Conservation (phyloP, 208 protist species). For the Wallacemonas collosoma region DNA sequence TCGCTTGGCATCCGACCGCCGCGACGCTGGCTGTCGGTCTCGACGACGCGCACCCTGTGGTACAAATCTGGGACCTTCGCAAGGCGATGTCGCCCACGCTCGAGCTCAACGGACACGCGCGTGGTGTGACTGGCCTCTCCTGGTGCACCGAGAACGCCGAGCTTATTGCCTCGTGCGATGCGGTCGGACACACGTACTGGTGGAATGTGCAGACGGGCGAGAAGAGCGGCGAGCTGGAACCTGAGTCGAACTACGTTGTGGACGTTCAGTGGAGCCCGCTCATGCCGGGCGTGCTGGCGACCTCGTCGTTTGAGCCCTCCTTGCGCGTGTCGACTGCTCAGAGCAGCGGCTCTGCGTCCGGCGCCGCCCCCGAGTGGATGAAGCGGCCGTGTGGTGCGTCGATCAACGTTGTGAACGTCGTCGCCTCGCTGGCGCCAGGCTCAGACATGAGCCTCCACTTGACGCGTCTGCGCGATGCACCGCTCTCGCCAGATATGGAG, state of each 20-base stretch:
- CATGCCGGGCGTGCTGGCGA: conserved; percentile 87
- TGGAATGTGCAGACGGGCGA: conserved; percentile 93
- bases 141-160: conserved; percentile 93
- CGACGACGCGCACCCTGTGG: conserved; percentile 90
- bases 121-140: conserved; percentile 91
- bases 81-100: conserved; percentile 89
- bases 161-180: conserved; percentile 93
- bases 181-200: conserved; percentile 94
- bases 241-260: conserved; percentile 88
- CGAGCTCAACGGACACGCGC: conserved; percentile 79
- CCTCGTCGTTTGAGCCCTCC: conserved; percentile 84
- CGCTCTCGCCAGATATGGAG: conserved; percentile 34
- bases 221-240: conserved; percentile 58
- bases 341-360: conserved; percentile 12
- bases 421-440: conserved; percentile 47
- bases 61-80: conserved; percentile 97
- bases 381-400: conserved; percentile 65
- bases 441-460: conserved; percentile 30
- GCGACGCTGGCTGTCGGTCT: conserved; percentile 93
- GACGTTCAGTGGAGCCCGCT: conserved; percentile 95
- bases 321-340: conserved; percentile 77
- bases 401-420: conserved; percentile 52
- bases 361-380: conserved; percentile 56
- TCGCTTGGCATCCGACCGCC: conserved; percentile 95
- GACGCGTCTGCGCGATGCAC: conserved; percentile 26